Percentiles rank a stretch among this genome's conserved stretches.
These are phyloP conservation scores for Calonectria montana DNA, from an alignment of 2,329 filamentous ascomycete species.

Conservation along the genomic window DNA sequence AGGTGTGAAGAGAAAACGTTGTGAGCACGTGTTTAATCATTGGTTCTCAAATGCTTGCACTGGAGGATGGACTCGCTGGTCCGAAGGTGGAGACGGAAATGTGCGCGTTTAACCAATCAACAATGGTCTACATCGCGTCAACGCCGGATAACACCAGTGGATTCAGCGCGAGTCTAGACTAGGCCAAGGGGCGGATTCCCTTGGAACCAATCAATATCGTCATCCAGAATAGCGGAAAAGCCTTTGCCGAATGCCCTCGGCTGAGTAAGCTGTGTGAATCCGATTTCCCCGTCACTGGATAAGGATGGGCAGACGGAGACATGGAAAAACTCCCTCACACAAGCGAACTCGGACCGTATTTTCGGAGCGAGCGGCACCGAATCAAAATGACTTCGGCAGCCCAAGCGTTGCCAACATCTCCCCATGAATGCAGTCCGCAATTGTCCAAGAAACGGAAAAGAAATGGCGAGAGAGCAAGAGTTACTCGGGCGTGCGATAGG, in stretches of 20 bases:
- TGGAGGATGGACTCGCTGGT: not conserved
- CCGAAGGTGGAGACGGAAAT: not conserved
- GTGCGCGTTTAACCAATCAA: not conserved
- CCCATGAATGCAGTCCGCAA: conserved; percentile 7
- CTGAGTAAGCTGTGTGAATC: not conserved
- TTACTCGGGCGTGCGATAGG: conserved; percentile 41
- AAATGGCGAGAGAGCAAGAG: conserved; percentile 36
- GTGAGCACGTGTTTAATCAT: too few relatives aligned
- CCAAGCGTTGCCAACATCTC: not conserved
- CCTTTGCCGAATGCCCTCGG: not conserved
- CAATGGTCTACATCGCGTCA: too few relatives aligned
- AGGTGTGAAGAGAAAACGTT: too few relatives aligned
- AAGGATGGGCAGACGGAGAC: not conserved
- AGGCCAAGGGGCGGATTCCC: not conserved
- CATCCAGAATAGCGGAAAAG: not conserved
- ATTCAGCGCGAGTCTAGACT: not conserved
- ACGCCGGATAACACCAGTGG: not conserved
- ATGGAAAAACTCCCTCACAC: conserved; percentile 8
- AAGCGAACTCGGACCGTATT: not conserved
- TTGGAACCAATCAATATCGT: not conserved
- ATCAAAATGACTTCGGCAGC: conserved; percentile 15
- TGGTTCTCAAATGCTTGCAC: too few relatives aligned
- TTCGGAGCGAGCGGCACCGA: conserved; percentile 7
- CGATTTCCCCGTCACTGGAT: not conserved
- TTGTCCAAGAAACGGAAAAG: conserved; percentile 38